Conservation (phyloP, 108 stramenopile species). For the Discostella pseudostelligera region DNA sequence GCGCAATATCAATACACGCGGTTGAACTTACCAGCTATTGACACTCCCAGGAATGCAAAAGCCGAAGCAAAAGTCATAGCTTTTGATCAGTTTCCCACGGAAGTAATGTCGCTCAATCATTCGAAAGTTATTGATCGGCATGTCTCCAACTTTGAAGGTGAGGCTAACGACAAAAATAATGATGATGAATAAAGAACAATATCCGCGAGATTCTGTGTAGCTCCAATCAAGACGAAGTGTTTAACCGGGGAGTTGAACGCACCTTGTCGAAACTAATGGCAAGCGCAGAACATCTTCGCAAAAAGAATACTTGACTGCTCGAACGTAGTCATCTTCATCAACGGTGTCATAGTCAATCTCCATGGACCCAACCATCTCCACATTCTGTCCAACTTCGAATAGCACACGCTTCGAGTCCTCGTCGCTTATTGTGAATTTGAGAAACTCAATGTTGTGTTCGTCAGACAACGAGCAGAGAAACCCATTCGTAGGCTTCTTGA, state of each 20-base stretch:
- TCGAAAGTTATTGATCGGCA: constrained; percentile 57
- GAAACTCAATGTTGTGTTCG: constrained; percentile 68
- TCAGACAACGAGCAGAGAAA: constrained; percentile 72
- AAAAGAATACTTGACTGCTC: constrained; percentile 78
- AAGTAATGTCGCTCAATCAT: constrained; percentile 88
- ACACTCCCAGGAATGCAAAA: constrained; percentile 77
- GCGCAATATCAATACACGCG: no score
- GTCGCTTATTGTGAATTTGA: constrained; percentile 62
- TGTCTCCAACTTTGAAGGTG: constrained; percentile 67
- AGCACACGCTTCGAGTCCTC: constrained; percentile 62
- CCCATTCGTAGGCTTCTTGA: constrained; percentile 48
- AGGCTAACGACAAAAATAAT: constrained; percentile 29
- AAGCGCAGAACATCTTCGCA: constrained; percentile 71
- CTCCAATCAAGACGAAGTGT: neutral
- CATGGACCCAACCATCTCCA: constrained; percentile 38
- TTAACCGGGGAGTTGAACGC: neutral
- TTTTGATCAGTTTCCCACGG: constrained; percentile 53
- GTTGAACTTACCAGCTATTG: constrained; percentile 49
- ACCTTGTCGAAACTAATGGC: constrained; percentile 50
- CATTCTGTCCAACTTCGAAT: constrained; percentile 67
- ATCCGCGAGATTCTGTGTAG: no score
- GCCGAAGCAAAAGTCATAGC: constrained; percentile 65
- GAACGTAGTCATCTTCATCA: constrained; percentile 54
- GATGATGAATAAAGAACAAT: neutral
- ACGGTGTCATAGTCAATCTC: constrained; percentile 45